phyloP scores from a whole-genome alignment of 108 stramenopile genomes.

The Fragilaria radians region DNA sequence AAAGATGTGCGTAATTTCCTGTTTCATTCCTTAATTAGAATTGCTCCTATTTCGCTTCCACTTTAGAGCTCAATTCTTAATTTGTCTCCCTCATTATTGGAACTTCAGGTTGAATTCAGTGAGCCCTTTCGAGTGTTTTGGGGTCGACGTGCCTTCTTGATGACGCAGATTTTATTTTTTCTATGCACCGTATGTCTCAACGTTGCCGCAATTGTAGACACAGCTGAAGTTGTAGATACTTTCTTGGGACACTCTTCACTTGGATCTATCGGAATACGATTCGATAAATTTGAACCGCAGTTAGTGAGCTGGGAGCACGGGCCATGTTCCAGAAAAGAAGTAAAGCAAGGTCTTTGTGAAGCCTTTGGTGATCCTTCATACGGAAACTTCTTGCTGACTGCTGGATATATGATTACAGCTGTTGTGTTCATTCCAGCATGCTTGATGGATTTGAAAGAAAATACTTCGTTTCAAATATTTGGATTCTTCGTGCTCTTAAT shows the following conservation, averaged over 20 bases:
- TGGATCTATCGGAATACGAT: conserved; percentile 3
- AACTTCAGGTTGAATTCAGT: conserved; percentile 29
- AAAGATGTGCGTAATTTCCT: background rate
- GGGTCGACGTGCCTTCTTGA: conserved; percentile 18
- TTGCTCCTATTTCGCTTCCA: no score
- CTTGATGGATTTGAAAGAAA: conserved; percentile 35
- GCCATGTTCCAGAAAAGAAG: conserved; percentile 19
- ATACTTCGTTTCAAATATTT: conserved; percentile 29
- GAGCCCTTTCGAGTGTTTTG: conserved; percentile 31
- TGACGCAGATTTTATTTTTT: conserved; percentile 27
- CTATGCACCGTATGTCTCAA: conserved; percentile 30
- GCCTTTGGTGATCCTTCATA: conserved; percentile 24
- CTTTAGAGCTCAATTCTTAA: no score
- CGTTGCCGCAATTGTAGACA: conserved; percentile 30
- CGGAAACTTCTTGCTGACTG: conserved; percentile 18
- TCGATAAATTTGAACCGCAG: background rate
- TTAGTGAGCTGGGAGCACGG: conserved; percentile 23
- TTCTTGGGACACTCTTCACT: conserved; percentile 13
- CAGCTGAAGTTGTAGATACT: conserved; percentile 35
- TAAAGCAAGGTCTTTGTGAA: conserved; percentile 37
- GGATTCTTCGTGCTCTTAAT: conserved; percentile 32
- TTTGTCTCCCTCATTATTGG: background rate
- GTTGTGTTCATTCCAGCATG: conserved; percentile 27
- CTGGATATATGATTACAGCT: conserved; percentile 21
- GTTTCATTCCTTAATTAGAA: background rate